Percentiles rank a stretch among this genome's conserved stretches.
phyloP scores from a whole-genome alignment of 257 asterid species.

The Mitragyna speciosa region DNA sequence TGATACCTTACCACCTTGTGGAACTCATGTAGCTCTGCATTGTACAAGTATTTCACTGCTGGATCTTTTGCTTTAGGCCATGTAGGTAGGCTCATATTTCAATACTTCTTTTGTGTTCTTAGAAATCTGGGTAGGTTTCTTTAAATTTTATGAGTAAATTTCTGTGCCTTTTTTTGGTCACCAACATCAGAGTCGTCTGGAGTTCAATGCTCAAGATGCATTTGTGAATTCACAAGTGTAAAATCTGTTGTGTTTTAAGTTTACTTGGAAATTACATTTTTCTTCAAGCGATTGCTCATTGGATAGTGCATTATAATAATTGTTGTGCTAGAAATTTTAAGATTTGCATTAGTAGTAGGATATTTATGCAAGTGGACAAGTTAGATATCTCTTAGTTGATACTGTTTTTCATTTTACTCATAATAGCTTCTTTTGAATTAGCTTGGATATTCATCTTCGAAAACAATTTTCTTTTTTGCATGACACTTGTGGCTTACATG shows the following conservation, averaged over 20 bases:
- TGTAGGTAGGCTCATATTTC: background rate
- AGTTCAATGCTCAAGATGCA: background rate
- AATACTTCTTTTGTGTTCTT: background rate
- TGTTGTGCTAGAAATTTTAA: background rate
- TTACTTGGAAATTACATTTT: background rate
- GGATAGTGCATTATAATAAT: background rate
- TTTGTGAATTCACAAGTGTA: too few relatives aligned
- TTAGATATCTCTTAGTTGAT: background rate
- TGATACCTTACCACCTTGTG: background rate
- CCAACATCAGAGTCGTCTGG: background rate
- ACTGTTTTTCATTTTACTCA: background rate
- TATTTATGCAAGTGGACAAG: background rate
- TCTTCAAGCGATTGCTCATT: background rate
- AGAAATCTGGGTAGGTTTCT: background rate
- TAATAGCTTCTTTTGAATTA: background rate
- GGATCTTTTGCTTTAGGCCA: background rate
- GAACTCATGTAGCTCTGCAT: background rate
- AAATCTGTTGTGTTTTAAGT: background rate
- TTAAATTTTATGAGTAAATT: background rate
- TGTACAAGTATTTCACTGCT: background rate
- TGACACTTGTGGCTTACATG: background rate
- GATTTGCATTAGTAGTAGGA: background rate
- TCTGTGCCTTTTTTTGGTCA: background rate
- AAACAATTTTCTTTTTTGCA: background rate
- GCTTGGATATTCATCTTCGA: background rate